Evolutionary conservation across 2,329 filamentous ascomycete species (phyloP).

Genomic region (Aspergillus amoenus): DNA sequence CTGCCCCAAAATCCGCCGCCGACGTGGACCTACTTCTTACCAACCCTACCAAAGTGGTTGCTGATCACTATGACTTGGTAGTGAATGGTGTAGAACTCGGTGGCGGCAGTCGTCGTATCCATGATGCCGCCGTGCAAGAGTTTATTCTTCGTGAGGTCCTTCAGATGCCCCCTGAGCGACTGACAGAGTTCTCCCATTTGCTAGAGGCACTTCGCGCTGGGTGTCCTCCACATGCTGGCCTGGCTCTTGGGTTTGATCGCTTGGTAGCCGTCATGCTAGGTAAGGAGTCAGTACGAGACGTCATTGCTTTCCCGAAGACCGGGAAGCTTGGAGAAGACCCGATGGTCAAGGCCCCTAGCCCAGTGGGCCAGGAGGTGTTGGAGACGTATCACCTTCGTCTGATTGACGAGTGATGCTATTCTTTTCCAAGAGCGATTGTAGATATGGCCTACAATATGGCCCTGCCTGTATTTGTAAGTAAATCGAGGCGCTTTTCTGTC

Average conservation of each 20-base stretch:
- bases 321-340: slow-evolving; percentile 85
- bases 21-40: slow-evolving; percentile 74
- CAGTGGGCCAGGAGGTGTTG: slow-evolving; percentile 61
- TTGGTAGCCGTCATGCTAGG: slow-evolving; percentile 77
- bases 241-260: slow-evolving; percentile 89
- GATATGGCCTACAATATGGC: not conserved
- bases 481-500: not conserved
- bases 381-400: slow-evolving; percentile 58
- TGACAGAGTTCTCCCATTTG: slow-evolving; percentile 82
- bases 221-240: slow-evolving; percentile 91
- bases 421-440: not conserved
- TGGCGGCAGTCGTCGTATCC: slow-evolving; percentile 89
- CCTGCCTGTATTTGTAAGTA: not conserved
- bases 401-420: slow-evolving; percentile 16
- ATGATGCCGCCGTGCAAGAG: slow-evolving; percentile 77
- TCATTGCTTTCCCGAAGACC: slow-evolving; percentile 96
- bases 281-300: slow-evolving; percentile 77
- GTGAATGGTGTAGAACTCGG: slow-evolving; percentile 94
- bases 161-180: slow-evolving; percentile 68
- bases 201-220: slow-evolving; percentile 78
- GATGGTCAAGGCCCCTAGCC: slow-evolving; percentile 74
- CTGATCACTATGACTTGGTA: slow-evolving; percentile 93
- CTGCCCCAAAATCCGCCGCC: slow-evolving; percentile 69
- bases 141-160: slow-evolving; percentile 82
- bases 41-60: slow-evolving; percentile 70